These are phyloP conservation scores for Didymella segeticola DNA, from an alignment of 2,329 filamentous ascomycete genomes.

Conservation along the genomic window DNA sequence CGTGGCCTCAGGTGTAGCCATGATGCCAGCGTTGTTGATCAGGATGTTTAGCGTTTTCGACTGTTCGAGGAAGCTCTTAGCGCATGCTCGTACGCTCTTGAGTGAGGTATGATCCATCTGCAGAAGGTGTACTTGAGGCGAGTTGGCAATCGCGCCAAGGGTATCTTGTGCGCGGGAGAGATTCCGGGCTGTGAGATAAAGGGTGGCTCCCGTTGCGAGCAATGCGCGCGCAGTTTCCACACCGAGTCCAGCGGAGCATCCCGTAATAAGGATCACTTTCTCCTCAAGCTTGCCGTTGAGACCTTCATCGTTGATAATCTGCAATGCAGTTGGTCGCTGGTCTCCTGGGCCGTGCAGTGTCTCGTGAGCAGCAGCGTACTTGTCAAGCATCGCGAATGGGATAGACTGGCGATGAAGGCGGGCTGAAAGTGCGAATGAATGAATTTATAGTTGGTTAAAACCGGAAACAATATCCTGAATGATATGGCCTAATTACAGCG, in stretches of 20 bases:
- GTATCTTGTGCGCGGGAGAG: no score
- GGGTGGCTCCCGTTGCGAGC: background rate
- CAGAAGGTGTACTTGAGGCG: conserved; percentile 34
- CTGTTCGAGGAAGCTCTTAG: conserved; percentile 17
- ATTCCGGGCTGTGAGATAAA: background rate
- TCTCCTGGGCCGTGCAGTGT: no score
- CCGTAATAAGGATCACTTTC: background rate
- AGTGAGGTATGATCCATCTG: conserved; percentile 29
- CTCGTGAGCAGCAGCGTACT: no score
- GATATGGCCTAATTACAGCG: no score
- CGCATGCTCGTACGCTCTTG: background rate
- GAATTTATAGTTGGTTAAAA: no score
- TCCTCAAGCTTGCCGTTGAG: background rate
- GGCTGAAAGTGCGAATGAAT: no score
- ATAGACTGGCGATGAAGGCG: no score
- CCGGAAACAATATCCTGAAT: no score
- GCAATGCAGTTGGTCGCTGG: no score
- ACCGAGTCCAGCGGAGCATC: background rate
- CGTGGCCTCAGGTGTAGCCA: conserved; percentile 33
- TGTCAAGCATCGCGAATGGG: no score
- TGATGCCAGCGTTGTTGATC: conserved; percentile 39
- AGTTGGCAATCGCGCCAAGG: background rate
- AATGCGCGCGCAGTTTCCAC: no score
- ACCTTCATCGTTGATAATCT: background rate
- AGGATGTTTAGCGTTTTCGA: conserved; percentile 28